These are phyloP conservation scores for Spencermartinsiella ligniputridi DNA, from an alignment of 1,139 yeast species.

Conservation along the genomic window DNA sequence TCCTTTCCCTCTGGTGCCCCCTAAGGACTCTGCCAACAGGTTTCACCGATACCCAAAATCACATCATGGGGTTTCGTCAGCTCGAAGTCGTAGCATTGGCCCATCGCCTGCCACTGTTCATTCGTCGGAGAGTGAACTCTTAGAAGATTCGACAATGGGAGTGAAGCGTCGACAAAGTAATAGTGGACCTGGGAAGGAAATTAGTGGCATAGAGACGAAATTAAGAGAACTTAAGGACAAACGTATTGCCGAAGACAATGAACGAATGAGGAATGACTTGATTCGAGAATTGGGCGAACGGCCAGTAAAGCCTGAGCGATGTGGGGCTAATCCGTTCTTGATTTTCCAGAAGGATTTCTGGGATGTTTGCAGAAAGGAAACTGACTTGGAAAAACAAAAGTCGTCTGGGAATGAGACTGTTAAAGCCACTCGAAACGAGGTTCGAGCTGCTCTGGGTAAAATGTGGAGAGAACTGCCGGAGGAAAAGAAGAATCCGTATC, in stretches of 20 bases:
- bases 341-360: slow-evolving; percentile 42
- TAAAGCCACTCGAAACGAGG: slow-evolving; percentile 39
- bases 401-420: slow-evolving; percentile 30
- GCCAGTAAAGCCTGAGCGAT: slow-evolving; percentile 38
- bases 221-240: slow-evolving; percentile 25
- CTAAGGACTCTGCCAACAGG: slow-evolving; percentile 16
- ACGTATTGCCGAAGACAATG: slow-evolving; percentile 28
- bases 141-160: slow-evolving; percentile 2
- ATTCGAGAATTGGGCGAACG: slow-evolving; percentile 36
- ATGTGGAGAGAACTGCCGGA: slow-evolving; percentile 42
- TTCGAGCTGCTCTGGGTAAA: slow-evolving; percentile 39
- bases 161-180: slow-evolving; percentile 3
- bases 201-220: slow-evolving; percentile 14
- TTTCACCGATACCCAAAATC: neutral
- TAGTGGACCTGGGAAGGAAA: slow-evolving; percentile 9
- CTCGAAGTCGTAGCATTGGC: neutral
- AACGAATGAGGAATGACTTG: slow-evolving; percentile 34
- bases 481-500: slow-evolving; percentile 35
- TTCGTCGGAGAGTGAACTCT: neutral
- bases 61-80: neutral
- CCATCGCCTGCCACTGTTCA: slow-evolving; percentile 1
- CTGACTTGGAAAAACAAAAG: slow-evolving; percentile 34
- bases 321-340: slow-evolving; percentile 40
- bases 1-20: slow-evolving; percentile 37
- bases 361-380: slow-evolving; percentile 37